Evolutionary conservation across 768 basidiomycete genomes (phyloP).

Genomic region (Lenzites betulinus): DNA sequence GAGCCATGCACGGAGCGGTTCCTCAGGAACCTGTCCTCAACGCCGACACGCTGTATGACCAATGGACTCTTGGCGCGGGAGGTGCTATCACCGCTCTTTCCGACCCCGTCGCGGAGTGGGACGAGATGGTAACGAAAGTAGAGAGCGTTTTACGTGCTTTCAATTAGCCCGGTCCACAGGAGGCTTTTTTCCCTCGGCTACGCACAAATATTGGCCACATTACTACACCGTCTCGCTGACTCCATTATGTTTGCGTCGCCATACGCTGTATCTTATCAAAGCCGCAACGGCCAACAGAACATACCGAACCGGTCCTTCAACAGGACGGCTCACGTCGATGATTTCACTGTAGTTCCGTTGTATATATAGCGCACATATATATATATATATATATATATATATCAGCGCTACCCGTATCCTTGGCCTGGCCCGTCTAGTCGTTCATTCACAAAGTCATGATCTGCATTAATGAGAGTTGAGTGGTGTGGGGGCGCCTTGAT

Average conservation of each 20-base stretch:
- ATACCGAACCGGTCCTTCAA: conserved; percentile 1
- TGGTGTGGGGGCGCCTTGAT: no score
- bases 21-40: neutral
- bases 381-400: no score
- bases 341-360: no score
- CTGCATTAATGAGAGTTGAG: no score
- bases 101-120: conserved; percentile 86
- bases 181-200: neutral
- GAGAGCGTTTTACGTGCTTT: conserved; percentile 74
- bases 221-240: neutral
- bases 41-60: conserved; percentile 38
- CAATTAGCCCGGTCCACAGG: conserved; percentile 25
- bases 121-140: conserved; percentile 92
- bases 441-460: no score
- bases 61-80: conserved; percentile 88
- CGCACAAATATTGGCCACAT: neutral
- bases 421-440: no score
- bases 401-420: no score
- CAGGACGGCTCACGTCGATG: neutral
- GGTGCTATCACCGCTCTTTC: conserved; percentile 96
- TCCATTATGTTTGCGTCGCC: conserved; percentile 19
- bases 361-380: no score
- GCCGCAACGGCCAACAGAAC: conserved; percentile 16
- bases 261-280: conserved; percentile 16
- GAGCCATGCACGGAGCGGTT: neutral